Percentiles rank a stretch among this genome's conserved stretches.
phyloP scores from a whole-genome alignment of 163 green algal species.

The Scenedesmus sp. region DNA sequence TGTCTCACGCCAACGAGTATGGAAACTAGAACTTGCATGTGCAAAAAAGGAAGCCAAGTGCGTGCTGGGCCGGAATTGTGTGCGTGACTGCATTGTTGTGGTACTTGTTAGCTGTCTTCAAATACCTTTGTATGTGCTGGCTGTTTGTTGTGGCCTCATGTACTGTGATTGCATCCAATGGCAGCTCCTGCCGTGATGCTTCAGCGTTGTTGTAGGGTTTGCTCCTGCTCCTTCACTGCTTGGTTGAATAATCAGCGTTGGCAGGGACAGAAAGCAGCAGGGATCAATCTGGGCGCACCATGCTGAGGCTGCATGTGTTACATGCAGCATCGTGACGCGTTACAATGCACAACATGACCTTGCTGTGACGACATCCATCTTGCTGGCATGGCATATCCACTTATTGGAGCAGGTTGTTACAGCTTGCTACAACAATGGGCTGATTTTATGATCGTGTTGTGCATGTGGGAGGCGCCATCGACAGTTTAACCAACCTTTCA shows the following conservation, averaged over 20 bases:
- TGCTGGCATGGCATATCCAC: background rate
- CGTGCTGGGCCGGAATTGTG: background rate
- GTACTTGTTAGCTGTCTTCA: background rate
- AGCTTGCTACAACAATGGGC: no score
- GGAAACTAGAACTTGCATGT: background rate
- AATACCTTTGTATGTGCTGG: background rate
- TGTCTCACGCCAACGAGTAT: background rate
- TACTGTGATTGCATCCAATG: no score
- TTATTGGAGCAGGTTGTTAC: no score
- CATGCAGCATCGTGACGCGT: background rate
- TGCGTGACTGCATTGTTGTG: background rate
- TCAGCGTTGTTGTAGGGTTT: no score
- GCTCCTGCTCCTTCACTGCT: no score
- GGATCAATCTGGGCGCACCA: no score
- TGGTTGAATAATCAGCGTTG: no score
- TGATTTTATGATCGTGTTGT: background rate
- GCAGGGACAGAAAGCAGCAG: no score
- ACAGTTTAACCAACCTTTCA: background rate
- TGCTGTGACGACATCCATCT: background rate
- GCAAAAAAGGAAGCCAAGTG: background rate
- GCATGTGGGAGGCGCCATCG: background rate
- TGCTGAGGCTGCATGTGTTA: background rate
- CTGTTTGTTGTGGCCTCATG: background rate
- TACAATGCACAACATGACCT: background rate
- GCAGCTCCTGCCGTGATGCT: no score